Base-by-base conservation (phyloP, 108 stramenopile species). In the Cyclotella atomus region DNA sequence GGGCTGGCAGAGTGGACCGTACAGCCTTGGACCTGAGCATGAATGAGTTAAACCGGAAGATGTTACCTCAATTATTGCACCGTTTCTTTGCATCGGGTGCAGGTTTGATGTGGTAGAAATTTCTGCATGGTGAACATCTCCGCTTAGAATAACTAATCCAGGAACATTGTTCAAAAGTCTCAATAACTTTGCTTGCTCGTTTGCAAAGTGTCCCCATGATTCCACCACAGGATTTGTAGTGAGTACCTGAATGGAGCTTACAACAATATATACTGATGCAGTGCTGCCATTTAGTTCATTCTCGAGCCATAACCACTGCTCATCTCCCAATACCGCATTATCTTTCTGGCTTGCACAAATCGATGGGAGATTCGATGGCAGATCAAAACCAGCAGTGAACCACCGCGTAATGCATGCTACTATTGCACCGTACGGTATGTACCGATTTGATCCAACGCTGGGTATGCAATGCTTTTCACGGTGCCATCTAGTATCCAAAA, bases 81-180 rank as follows among this genome's bases (percentile, higher is more conserved):
- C 45, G 20, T 66, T 52, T 32, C 24, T 27, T 52, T 38, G 25
- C 20, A 30, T 43, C 0, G 34, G 24, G 14, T 32, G 41, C 30
- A 29, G 36, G 0, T 29, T 55, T 44, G 29, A 50, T 45, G 53
- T 57, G 33, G 76, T 70, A 9, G 85, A 71, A 46, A 97, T 81
- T 68, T 97, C 96, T 29, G 87, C 94, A 71, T 91, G 87, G 76
- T 97, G 96, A 1, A 97, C 94, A 73, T 97, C 96, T 16, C 96
- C 96, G 47, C 29, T 93, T 50, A 69, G 91, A 63, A 67, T 80
- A 17, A 71, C 66, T 59, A 65, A 30, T 44, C 45, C 62, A 3
- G 46, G 30, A 1, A 75, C 45, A 30, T 14, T 16, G 36, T 61
- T 81, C 21, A 95, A 56, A 21, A 94, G 34, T 3, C 70, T 67